Conservation (phyloP, 2,329 filamentous ascomycete genomes). For the Penicillium sp. region DNA sequence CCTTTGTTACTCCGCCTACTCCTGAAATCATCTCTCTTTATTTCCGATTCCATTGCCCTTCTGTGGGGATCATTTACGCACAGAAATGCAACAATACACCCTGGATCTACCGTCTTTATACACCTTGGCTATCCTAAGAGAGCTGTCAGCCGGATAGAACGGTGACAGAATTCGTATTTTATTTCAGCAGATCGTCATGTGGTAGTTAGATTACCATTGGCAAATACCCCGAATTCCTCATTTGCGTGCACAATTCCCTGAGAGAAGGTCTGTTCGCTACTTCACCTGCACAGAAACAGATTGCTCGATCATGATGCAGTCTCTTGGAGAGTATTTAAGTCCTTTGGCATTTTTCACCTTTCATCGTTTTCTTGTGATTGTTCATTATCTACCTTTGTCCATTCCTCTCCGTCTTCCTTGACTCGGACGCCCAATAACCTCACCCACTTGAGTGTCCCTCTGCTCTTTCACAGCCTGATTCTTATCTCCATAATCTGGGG, state of each 20-base stretch:
- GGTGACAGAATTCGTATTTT: not conserved
- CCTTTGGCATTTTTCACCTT: no score
- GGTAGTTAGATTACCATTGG: not conserved
- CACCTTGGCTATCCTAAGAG: not conserved
- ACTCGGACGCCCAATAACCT: no score
- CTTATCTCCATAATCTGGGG: no score
- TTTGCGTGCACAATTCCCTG: not conserved
- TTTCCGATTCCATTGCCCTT: not conserved
- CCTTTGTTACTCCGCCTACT: not conserved
- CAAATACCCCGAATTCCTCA: not conserved
- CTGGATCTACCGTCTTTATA: not conserved
- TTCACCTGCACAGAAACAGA: not conserved
- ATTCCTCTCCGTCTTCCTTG: no score
- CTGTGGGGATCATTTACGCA: not conserved
- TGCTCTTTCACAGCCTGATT: no score
- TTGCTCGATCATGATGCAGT: not conserved
- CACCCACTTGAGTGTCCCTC: no score
- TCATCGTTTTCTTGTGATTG: no score
- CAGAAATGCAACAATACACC: not conserved
- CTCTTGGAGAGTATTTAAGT: not conserved
- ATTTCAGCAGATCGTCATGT: not conserved
- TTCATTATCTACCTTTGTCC: no score
- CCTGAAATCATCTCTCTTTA: not conserved
- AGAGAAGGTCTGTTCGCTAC: not conserved
- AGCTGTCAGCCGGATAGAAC: constrained; percentile 1